Conservation (phyloP, 805 yeast species). For the Ogataea nitratoaversa region DNA sequence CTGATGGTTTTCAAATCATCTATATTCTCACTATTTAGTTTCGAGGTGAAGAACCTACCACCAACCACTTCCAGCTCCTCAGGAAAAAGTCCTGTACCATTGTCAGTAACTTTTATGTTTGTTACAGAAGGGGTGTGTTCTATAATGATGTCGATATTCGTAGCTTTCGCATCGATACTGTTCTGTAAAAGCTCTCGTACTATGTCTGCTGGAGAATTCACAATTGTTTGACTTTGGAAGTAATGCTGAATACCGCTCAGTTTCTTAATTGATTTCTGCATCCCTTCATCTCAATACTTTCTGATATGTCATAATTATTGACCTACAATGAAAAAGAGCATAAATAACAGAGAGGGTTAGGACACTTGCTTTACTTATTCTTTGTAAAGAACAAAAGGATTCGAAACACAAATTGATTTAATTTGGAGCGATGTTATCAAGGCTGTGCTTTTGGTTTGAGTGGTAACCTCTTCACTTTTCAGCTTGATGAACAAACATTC, state of each 20-base stretch:
- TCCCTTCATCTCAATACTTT: too few relatives aligned
- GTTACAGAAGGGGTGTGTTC: slow-evolving; percentile 24
- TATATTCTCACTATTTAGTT: slow-evolving; percentile 25
- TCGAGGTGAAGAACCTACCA: slow-evolving; percentile 50
- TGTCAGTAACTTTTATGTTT: slow-evolving; percentile 48
- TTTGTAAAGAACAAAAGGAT: too few relatives aligned
- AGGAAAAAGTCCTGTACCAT: slow-evolving; percentile 65
- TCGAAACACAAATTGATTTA: too few relatives aligned
- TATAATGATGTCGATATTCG: slow-evolving; percentile 28
- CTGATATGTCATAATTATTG: too few relatives aligned
- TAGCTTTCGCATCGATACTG: slow-evolving; percentile 51
- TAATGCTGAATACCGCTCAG: slow-evolving; percentile 1
- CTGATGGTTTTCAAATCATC: slow-evolving; percentile 33
- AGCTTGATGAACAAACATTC: too few relatives aligned
- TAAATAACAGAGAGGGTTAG: too few relatives aligned
- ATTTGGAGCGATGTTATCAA: too few relatives aligned
- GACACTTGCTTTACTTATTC: too few relatives aligned
- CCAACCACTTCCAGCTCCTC: slow-evolving; percentile 48
- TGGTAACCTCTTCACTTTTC: too few relatives aligned
- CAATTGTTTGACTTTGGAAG: slow-evolving; percentile 27
- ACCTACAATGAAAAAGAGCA: too few relatives aligned
- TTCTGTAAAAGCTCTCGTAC: slow-evolving; percentile 51
- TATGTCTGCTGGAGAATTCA: slow-evolving; percentile 37
- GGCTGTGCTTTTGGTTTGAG: too few relatives aligned
- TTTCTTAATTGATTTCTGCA: neutral